These are phyloP conservation scores for Ogataea saltuana DNA, from an alignment of 805 yeast genomes.

Conservation along the genomic window DNA sequence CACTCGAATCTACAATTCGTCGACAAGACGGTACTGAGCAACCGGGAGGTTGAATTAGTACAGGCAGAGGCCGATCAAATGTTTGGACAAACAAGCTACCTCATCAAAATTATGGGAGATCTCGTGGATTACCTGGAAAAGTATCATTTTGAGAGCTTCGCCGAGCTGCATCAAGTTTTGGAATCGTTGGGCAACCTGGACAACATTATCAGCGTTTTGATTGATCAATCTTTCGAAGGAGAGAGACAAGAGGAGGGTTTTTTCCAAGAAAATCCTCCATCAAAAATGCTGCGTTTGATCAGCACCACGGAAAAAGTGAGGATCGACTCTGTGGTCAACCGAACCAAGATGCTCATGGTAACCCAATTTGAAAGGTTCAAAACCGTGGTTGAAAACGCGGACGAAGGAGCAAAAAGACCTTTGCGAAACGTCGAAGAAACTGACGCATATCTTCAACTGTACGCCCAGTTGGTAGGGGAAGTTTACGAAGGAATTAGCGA, in stretches of 20 bases:
- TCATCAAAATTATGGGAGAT: conserved; percentile 66
- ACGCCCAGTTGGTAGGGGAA: conserved; percentile 36
- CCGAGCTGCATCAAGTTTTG: conserved; percentile 27
- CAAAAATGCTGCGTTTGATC: conserved; percentile 24
- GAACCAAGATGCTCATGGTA: conserved; percentile 33
- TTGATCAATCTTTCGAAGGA: conserved; percentile 26
- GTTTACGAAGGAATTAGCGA: conserved; percentile 38
- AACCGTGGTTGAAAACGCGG: conserved; percentile 8
- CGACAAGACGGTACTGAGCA: not conserved
- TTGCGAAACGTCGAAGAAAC: conserved; percentile 1
- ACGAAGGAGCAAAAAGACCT: conserved; percentile 12
- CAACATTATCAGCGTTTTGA: conserved; percentile 32
- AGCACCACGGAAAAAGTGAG: conserved; percentile 38
- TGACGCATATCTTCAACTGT: conserved; percentile 14
- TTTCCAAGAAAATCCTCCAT: too few relatives aligned
- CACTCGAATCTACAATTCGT: conserved; percentile 24
- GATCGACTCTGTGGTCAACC: conserved; percentile 33
- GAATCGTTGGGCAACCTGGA: conserved; percentile 31
- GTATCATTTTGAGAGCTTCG: conserved; percentile 26
- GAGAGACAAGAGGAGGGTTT: conserved; percentile 9
- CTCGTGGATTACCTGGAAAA: conserved; percentile 59
- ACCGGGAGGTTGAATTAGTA: conserved; percentile 13
- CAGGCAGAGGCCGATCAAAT: conserved; percentile 19
- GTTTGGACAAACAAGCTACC: conserved; percentile 66
- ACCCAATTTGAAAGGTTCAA: conserved; percentile 33